These are phyloP conservation scores for Euphorbia corollata DNA, from an alignment of 441 rosid genomes.

Conservation along the genomic window DNA sequence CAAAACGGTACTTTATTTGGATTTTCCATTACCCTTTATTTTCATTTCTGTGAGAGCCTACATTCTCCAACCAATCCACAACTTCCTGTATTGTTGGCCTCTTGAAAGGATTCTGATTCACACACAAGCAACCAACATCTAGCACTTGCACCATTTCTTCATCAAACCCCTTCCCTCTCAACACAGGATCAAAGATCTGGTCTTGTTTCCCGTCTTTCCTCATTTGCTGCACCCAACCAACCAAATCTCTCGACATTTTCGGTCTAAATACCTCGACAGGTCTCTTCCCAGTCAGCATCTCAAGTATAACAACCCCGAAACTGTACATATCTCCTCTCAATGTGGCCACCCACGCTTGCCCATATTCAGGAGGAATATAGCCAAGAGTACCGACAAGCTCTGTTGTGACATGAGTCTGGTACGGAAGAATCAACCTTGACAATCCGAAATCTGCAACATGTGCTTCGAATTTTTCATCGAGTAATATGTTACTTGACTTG, in stretches of 20 bases:
- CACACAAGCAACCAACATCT: constrained; percentile 32
- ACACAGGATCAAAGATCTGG: constrained; percentile 25
- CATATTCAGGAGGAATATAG: constrained; percentile 45
- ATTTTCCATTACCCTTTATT: constrained; percentile 13
- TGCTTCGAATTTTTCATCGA: constrained; percentile 59
- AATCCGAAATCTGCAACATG: constrained; percentile 71
- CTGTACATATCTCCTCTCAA: constrained; percentile 46
- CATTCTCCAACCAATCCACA: constrained; percentile 28
- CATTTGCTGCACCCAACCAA: constrained; percentile 36
- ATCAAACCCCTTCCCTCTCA: constrained; percentile 27
- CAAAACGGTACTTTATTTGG: too few species aligned
- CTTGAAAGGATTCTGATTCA: constrained; percentile 32
- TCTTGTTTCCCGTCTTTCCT: constrained; percentile 26
- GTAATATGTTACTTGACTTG: constrained; percentile 21
- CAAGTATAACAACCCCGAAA: constrained; percentile 17
- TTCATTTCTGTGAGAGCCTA: constrained; percentile 18
- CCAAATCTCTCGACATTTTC: constrained; percentile 36
- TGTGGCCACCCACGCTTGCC: constrained; percentile 41
- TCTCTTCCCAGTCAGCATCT: constrained; percentile 38
- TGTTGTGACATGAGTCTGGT: constrained; percentile 42
- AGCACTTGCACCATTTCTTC: constrained; percentile 32
- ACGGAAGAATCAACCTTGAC: constrained; percentile 40
- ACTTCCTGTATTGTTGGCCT: constrained; percentile 41
- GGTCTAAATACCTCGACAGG: constrained; percentile 34
- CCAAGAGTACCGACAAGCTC: constrained; percentile 47